Conservation (phyloP, 805 yeast species). For the Barnettozyma sucrosica region DNA sequence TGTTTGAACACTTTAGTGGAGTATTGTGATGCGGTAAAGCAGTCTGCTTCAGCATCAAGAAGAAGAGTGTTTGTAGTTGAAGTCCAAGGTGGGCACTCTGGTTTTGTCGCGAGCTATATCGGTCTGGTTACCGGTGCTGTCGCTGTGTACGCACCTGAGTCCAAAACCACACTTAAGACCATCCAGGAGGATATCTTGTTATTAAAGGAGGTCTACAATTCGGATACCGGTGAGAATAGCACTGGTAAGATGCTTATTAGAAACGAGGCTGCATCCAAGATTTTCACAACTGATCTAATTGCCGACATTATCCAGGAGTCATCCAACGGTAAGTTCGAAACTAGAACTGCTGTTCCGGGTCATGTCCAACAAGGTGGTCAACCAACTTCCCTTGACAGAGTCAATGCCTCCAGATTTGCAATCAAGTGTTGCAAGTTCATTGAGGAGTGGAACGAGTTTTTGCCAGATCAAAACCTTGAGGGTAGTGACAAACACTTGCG, state of each 20-base stretch:
- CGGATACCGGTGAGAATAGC: conserved; percentile 72
- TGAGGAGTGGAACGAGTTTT: conserved; percentile 50
- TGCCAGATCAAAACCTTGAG: conserved; percentile 27
- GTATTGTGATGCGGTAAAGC: conserved; percentile 94
- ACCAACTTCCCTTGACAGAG: conserved; percentile 93
- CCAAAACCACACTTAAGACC: conserved; percentile 59
- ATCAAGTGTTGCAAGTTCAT: conserved; percentile 85
- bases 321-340: conserved; percentile 71
- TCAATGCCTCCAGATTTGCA: conserved; percentile 83
- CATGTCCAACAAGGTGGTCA: conserved; percentile 97
- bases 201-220: conserved; percentile 59
- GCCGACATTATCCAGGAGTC: conserved; percentile 82
- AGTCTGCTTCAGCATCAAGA: conserved; percentile 90
- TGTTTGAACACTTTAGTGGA: conserved; percentile 86
- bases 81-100: conserved; percentile 97
- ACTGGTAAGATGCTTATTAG: conserved; percentile 84
- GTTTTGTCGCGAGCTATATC: conserved; percentile 83
- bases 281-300: conserved; percentile 75
- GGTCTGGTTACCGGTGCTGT: conserved; percentile 87
- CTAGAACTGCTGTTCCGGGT: conserved; percentile 95
- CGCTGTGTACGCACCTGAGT: conserved; percentile 88
- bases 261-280: conserved; percentile 75
- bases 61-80: conserved; percentile 94
- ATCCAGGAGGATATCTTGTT: conserved; percentile 71
- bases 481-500: conserved; percentile 42